These are phyloP conservation scores for Xylariaceae sp. DNA, from an alignment of 2,329 filamentous ascomycete genomes.

Conservation along the genomic window DNA sequence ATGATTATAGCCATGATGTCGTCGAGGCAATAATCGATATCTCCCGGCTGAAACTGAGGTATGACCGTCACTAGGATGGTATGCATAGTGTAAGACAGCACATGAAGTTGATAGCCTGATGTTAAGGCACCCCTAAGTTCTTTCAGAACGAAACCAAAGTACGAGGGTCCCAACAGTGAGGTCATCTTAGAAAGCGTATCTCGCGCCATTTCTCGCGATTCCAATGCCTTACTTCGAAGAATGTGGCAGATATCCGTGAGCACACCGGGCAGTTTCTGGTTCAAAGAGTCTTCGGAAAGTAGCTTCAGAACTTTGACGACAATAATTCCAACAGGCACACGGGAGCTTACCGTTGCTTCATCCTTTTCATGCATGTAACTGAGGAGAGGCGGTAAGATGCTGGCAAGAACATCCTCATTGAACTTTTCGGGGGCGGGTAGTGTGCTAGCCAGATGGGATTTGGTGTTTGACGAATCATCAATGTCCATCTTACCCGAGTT, in stretches of 20 bases:
- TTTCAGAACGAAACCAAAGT: slow-evolving; percentile 89
- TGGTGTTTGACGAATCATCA: slow-evolving; percentile 33
- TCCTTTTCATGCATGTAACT: slow-evolving; percentile 90
- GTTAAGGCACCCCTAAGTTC: slow-evolving; percentile 79
- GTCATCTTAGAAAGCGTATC: slow-evolving; percentile 84
- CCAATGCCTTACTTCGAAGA: slow-evolving; percentile 80
- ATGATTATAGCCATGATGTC: slow-evolving; percentile 81
- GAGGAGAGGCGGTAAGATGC: slow-evolving; percentile 74
- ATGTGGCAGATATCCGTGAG: slow-evolving; percentile 92
- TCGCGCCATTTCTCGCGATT: slow-evolving; percentile 84
- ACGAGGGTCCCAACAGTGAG: slow-evolving; percentile 71
- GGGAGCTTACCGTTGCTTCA: slow-evolving; percentile 87
- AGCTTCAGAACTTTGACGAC: slow-evolving; percentile 82
- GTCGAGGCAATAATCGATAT: slow-evolving; percentile 80
- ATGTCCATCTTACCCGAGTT: slow-evolving; percentile 43
- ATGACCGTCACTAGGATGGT: slow-evolving; percentile 76
- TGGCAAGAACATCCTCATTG: slow-evolving; percentile 64
- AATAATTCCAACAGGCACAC: slow-evolving; percentile 84
- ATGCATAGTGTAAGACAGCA: slow-evolving; percentile 92
- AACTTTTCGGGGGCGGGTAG: slow-evolving; percentile 66
- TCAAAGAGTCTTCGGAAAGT: slow-evolving; percentile 68
- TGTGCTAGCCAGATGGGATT: slow-evolving; percentile 54
- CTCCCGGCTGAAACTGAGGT: slow-evolving; percentile 71
- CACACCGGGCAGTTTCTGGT: slow-evolving; percentile 72
- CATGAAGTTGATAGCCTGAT: slow-evolving; percentile 87